Conservation (phyloP, 768 basidiomycete genomes). For the Boletus sp. region DNA sequence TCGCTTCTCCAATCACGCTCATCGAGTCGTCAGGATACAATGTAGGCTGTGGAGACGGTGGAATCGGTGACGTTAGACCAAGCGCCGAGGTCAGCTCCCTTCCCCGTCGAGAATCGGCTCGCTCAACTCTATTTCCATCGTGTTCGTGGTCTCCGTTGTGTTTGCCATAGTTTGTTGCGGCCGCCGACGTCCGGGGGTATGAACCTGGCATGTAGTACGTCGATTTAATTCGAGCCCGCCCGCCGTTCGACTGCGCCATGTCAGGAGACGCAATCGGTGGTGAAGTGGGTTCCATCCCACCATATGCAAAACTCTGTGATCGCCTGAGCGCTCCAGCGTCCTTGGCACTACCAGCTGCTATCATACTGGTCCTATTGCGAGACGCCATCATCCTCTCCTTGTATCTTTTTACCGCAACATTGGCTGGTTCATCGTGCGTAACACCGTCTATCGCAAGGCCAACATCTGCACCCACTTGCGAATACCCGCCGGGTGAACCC, state of each 20-base stretch:
- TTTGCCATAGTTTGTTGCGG: constrained; percentile 35
- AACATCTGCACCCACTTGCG: constrained; percentile 23
- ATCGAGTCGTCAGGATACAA: constrained; percentile 72
- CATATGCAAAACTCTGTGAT: constrained; percentile 47
- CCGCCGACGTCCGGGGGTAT: constrained; percentile 52
- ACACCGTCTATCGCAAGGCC: constrained; percentile 37
- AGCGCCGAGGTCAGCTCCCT: constrained; percentile 38
- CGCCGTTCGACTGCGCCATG: constrained; percentile 35
- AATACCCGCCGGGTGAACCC: constrained; percentile 35
- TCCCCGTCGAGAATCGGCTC: constrained; percentile 44
- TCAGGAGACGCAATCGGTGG: constrained; percentile 32
- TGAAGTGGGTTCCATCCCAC: constrained; percentile 48
- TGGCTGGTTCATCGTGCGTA: constrained; percentile 41
- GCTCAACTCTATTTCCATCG: constrained; percentile 33
- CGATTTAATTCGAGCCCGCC: constrained; percentile 66
- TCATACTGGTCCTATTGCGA: constrained; percentile 24
- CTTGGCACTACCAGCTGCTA: constrained; percentile 15
- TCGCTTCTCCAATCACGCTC: constrained; percentile 49
- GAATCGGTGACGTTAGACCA: constrained; percentile 33
- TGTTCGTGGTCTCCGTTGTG: constrained; percentile 34
- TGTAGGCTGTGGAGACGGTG: constrained; percentile 58
- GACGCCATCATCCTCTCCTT: constrained; percentile 30
- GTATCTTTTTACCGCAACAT: constrained; percentile 32
- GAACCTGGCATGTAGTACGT: constrained; percentile 57
- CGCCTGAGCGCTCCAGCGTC: constrained; percentile 24